Conservation (phyloP, 2,329 filamentous ascomycete genomes). For the Neofusicoccum sp. region DNA sequence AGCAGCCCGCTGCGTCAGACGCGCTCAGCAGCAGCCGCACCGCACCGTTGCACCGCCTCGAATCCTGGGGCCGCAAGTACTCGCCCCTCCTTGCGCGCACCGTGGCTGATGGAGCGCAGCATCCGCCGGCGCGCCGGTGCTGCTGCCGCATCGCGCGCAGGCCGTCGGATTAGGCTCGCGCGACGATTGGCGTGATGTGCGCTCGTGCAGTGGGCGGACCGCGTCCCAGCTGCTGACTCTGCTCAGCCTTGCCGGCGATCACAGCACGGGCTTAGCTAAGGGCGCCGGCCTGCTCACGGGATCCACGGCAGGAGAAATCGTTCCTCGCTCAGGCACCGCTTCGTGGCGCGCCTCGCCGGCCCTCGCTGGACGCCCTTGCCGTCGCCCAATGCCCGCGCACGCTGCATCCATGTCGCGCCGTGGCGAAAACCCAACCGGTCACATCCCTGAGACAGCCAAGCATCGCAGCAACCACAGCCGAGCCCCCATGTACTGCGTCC, state of each 20-base stretch:
- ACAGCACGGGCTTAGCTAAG: slow-evolving; percentile 7
- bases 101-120: slow-evolving; percentile 1
- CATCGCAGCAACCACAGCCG: slow-evolving; percentile 8
- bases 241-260: slow-evolving; percentile 19
- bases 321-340: slow-evolving; percentile 13
- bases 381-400: background rate
- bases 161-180: background rate
- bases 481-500: background rate
- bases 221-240: background rate
- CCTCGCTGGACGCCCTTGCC: slow-evolving; percentile 2
- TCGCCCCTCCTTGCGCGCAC: background rate
- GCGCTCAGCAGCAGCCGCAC: no score
- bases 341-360: background rate
- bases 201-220: background rate
- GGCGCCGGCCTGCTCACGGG: background rate
- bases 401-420: slow-evolving; percentile 9
- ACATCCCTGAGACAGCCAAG: slow-evolving; percentile 12
- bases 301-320: no score
- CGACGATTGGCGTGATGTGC: background rate
- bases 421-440: slow-evolving; percentile 1
- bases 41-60: slow-evolving; percentile 17
- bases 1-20: background rate
- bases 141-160: background rate
- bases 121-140: background rate
- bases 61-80: background rate